These are phyloP conservation scores for Phialophora verrucosa DNA, from an alignment of 2,329 filamentous ascomycete species.

Conservation along the genomic window DNA sequence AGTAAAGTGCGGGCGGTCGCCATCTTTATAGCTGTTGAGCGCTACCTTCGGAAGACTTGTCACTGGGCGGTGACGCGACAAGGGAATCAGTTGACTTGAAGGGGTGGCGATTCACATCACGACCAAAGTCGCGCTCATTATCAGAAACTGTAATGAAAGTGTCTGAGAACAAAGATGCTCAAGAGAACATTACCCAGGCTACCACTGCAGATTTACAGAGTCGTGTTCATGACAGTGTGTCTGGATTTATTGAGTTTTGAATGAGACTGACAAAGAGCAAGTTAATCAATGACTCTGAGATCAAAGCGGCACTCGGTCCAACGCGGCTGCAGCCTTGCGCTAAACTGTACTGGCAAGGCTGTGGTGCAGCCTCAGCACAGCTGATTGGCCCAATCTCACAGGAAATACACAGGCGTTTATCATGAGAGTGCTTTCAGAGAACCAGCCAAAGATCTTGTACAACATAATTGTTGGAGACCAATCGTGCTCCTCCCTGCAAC, in stretches of 20 bases:
- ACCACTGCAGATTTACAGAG: not conserved
- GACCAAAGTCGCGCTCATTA: not conserved
- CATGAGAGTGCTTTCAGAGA: not conserved
- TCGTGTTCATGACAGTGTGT: not conserved
- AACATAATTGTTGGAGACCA: not conserved
- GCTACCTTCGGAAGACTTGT: not conserved
- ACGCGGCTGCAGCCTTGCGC: constrained; percentile 28
- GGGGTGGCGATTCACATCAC: constrained; percentile 27
- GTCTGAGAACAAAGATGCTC: not conserved
- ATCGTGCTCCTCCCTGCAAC: not conserved
- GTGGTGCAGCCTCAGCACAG: not conserved
- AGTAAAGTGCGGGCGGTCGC: constrained; percentile 52
- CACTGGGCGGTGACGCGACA: constrained; percentile 10
- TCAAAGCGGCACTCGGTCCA: constrained; percentile 15
- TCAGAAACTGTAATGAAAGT: not conserved
- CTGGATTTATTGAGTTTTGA: not conserved
- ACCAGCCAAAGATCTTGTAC: not conserved
- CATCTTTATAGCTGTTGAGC: constrained; percentile 39
- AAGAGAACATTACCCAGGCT: not conserved
- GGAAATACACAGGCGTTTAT: not conserved
- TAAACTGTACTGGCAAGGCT: constrained; percentile 19
- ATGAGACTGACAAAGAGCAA: not conserved
- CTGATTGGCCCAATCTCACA: constrained; percentile 5
- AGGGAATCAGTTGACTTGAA: constrained; percentile 17
- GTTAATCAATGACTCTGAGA: not conserved